Percentiles rank a stretch among this genome's conserved stretches.
Conservation (phyloP, 2,329 filamentous ascomycete genomes). For the Claviceps sp. region DNA sequence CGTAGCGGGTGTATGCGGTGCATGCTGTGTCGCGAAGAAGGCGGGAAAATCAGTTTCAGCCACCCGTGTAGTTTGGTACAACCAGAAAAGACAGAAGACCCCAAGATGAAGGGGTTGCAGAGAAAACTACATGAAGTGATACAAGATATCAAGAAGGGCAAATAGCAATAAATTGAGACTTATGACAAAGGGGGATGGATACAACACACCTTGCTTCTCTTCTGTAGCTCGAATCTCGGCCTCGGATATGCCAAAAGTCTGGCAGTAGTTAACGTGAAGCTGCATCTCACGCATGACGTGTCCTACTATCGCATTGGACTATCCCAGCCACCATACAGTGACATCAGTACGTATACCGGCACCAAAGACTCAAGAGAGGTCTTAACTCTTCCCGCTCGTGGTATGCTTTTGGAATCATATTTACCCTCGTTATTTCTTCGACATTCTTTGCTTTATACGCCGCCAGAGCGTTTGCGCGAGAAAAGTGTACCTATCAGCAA, state of each 20-base stretch:
- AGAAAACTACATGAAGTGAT: neutral
- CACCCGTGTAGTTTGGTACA: neutral
- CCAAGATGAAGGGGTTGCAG: neutral
- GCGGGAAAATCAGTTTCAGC: neutral
- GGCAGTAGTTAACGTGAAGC: constrained; percentile 72
- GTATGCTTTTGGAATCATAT: constrained; percentile 5
- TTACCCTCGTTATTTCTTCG: constrained; percentile 53
- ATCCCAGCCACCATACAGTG: neutral
- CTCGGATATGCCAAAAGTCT: constrained; percentile 62
- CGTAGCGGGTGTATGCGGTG: constrained; percentile 71
- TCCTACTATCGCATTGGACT: constrained; percentile 46
- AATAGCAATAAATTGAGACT: neutral
- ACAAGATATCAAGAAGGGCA: neutral
- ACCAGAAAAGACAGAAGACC: neutral
- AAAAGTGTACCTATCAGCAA: constrained; percentile 58
- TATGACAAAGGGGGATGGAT: neutral
- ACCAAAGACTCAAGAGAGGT: too few species aligned
- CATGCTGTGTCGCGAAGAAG: constrained; percentile 36
- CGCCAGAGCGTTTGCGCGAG: constrained; percentile 71
- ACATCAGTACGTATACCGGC: neutral
- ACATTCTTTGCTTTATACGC: constrained; percentile 72
- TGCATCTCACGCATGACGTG: constrained; percentile 70
- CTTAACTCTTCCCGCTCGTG: neutral
- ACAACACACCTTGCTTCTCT: constrained; percentile 51
- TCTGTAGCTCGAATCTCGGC: constrained; percentile 58